These are phyloP conservation scores for Linum trigynum DNA, from an alignment of 345 rosid genomes.

Conservation along the genomic window DNA sequence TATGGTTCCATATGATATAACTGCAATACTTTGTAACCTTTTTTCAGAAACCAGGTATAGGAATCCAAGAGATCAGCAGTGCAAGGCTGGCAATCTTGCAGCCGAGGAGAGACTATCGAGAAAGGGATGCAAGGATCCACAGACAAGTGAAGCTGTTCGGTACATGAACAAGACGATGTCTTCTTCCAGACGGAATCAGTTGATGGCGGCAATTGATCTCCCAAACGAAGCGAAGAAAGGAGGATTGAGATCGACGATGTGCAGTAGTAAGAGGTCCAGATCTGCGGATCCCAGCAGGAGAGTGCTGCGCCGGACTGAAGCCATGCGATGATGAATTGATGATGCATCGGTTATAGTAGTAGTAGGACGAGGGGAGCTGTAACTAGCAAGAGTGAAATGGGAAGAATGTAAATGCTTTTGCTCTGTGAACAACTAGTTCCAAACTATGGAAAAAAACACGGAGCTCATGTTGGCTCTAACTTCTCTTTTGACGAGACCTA, in stretches of 20 bases:
- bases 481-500: no score
- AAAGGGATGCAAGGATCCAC: conserved; percentile 10
- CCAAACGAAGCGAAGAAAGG: conserved; percentile 20
- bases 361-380: no score
- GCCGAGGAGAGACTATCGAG: conserved; percentile 16
- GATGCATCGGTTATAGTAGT: no score
- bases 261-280: conserved; percentile 22
- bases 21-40: no score
- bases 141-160: conserved; percentile 28
- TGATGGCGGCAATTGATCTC: conserved; percentile 26
- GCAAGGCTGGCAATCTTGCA: conserved; percentile 22
- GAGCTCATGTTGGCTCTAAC: no score
- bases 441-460: no score
- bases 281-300: conserved; percentile 20
- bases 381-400: no score
- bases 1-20: no score
- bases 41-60: conserved; percentile 31
- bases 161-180: conserved; percentile 25
- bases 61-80: conserved; percentile 10
- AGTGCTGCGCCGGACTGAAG: no score
- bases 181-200: conserved; percentile 20
- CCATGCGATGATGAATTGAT: no score
- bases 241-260: conserved; percentile 23
- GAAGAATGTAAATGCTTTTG: no score
- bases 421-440: no score